Conservation (phyloP, 208 protist genomes). For the Crithidia mellificae region DNA sequence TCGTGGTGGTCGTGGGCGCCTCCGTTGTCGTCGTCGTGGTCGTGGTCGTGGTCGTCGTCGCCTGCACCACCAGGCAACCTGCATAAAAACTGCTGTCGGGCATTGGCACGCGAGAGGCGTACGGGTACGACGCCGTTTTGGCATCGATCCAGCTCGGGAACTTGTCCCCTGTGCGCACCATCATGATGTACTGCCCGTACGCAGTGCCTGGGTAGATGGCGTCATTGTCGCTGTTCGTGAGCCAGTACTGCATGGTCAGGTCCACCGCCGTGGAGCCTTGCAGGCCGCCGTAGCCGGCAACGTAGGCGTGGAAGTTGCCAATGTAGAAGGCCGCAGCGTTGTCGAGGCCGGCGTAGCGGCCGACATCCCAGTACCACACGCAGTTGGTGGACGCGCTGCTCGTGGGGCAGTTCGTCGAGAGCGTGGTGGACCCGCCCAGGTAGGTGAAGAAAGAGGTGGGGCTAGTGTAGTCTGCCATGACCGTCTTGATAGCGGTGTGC, state of each 20-base stretch:
- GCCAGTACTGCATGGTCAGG: constrained; percentile 9
- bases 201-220: constrained; percentile 1
- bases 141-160: constrained; percentile 22
- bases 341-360: constrained; percentile 7
- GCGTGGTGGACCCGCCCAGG: constrained; percentile 24
- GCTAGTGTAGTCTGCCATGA: neutral
- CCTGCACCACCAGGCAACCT: neutral
- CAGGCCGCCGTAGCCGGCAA: neutral
- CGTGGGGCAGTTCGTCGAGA: constrained; percentile 17
- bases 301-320: constrained; percentile 25
- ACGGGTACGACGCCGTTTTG: neutral
- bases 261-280: neutral
- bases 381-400: constrained; percentile 12
- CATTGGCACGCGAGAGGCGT: neutral
- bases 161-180: neutral
- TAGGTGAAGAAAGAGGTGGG: constrained; percentile 15
- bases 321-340: constrained; percentile 20
- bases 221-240: neutral
- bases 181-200: constrained; percentile 19
- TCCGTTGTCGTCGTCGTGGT: neutral
- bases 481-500: constrained; percentile 8
- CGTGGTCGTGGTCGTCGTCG: constrained; percentile 12
- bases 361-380: constrained; percentile 31
- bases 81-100: neutral
- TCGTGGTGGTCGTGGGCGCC: constrained; percentile 1